Conservation (phyloP, 2,329 filamentous ascomycete genomes). For the Aspergillus clavatus region DNA sequence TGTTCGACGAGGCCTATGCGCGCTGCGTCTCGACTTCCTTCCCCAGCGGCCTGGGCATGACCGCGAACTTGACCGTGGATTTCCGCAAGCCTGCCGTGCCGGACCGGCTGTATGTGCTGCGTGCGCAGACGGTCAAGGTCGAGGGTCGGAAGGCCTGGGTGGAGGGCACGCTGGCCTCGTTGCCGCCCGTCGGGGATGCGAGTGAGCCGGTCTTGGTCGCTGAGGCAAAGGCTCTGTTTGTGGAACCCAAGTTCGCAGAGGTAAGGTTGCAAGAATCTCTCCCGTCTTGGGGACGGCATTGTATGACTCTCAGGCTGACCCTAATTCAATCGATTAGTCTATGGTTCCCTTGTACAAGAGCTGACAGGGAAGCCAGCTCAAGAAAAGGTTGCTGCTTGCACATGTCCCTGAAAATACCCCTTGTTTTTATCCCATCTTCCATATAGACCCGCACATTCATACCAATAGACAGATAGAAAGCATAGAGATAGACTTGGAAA, state of each 20-base stretch:
- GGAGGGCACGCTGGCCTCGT: slow-evolving; percentile 26
- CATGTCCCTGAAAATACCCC: neutral
- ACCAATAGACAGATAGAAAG: slow-evolving; percentile 6
- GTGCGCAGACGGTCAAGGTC: slow-evolving; percentile 29
- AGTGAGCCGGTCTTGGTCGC: slow-evolving; percentile 28
- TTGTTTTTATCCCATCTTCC: neutral
- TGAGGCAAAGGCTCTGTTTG: slow-evolving; percentile 36
- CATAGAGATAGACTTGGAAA: slow-evolving; percentile 1
- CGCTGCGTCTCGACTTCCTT: slow-evolving; percentile 31
- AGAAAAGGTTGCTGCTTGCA: neutral
- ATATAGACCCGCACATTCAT: neutral
- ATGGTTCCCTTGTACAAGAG: slow-evolving; percentile 30
- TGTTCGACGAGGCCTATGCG: slow-evolving; percentile 37
- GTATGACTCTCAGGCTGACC: neutral
- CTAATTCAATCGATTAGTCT: slow-evolving; percentile 19
- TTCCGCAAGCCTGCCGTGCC: slow-evolving; percentile 31
- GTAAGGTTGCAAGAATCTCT: too few species aligned
- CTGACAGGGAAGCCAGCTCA: slow-evolving; percentile 3
- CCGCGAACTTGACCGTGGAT: slow-evolving; percentile 35
- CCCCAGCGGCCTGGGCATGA: slow-evolving; percentile 32
- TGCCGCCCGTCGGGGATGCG: slow-evolving; percentile 13
- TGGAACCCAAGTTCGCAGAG: slow-evolving; percentile 36
- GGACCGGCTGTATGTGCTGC: slow-evolving; percentile 30
- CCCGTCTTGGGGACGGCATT: too few species aligned
- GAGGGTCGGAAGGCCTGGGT: slow-evolving; percentile 38